Evolutionary conservation across 257 asterid genomes (phyloP).

Genomic region (Hygrophila difformis): DNA sequence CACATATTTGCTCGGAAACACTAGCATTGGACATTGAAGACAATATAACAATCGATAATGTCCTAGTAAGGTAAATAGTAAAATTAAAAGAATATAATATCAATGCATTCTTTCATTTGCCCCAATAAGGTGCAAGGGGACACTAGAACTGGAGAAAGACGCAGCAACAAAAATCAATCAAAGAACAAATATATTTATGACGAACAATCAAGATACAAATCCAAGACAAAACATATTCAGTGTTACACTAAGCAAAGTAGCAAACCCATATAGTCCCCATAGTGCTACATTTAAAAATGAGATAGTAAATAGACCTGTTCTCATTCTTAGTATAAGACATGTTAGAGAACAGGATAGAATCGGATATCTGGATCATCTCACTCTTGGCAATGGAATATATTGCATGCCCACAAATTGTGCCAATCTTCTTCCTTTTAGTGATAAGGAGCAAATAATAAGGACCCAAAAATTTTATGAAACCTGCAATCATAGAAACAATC

Average conservation of each 20-base stretch:
- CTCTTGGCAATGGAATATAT: constrained; percentile 69
- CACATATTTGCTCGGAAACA: constrained; percentile 49
- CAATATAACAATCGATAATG: constrained; percentile 29
- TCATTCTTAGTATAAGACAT: constrained; percentile 84
- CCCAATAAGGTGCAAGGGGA: constrained; percentile 10
- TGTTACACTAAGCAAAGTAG: too few relatives aligned
- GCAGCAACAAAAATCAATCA: constrained; percentile 20
- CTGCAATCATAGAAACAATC: constrained; percentile 28
- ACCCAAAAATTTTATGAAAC: constrained; percentile 83
- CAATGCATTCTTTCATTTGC: constrained; percentile 5
- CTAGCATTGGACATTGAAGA: constrained; percentile 36
- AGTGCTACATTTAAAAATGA: constrained; percentile 45
- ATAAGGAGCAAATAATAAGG: constrained; percentile 90
- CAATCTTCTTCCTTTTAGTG: constrained; percentile 74
- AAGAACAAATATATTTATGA: constrained; percentile 21
- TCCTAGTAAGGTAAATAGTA: constrained; percentile 11
- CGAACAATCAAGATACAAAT: constrained; percentile 28
- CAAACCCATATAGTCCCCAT: constrained; percentile 32
- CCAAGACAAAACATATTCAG: constrained; percentile 25
- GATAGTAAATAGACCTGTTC: constrained; percentile 93
- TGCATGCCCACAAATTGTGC: constrained; percentile 87
- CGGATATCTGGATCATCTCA: constrained; percentile 69
- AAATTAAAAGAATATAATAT: constrained; percentile 15
- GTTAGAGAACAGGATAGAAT: constrained; percentile 50
- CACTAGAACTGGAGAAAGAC: constrained; percentile 20